Conservation (phyloP, 2,329 filamentous ascomycete species). For the Trichoderma semiorbis region DNA sequence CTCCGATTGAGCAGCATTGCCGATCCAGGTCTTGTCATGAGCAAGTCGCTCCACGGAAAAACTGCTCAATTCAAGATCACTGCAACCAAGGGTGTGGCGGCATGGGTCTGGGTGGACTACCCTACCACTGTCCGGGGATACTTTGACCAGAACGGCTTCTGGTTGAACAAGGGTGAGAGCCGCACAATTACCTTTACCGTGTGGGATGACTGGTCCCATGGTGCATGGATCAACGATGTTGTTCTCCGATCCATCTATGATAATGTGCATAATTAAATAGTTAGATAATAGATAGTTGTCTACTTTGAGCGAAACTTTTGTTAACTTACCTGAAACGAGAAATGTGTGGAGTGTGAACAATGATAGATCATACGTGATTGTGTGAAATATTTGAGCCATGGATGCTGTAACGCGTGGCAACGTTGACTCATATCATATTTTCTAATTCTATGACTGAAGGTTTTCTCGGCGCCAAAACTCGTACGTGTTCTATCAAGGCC, state of each 20-base stretch:
- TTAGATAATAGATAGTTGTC: not conserved
- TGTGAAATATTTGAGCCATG: not conserved
- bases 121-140: slow-evolving; percentile 17
- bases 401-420: not conserved
- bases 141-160: slow-evolving; percentile 22
- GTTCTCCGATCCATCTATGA: slow-evolving; percentile 5
- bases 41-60: slow-evolving; percentile 1
- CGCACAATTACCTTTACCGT: slow-evolving; percentile 16
- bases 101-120: slow-evolving; percentile 21
- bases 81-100: slow-evolving; percentile 19
- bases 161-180: slow-evolving; percentile 18
- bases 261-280: not conserved
- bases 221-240: not conserved
- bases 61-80: slow-evolving; percentile 16
- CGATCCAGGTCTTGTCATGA: slow-evolving; percentile 16
- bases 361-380: not conserved
- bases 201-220: not conserved
- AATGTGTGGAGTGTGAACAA: too few species aligned
- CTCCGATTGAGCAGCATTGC: slow-evolving; percentile 18
- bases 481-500: not conserved
- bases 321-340: not conserved
- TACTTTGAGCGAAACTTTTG: not conserved
- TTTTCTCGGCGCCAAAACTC: not conserved
- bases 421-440: not conserved
- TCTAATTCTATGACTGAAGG: not conserved